A percentile compares a stretch with the other conserved stretches of the same genome.
phyloP scores from a whole-genome alignment of 306 rosid species.

The Carpinus fangiana region DNA sequence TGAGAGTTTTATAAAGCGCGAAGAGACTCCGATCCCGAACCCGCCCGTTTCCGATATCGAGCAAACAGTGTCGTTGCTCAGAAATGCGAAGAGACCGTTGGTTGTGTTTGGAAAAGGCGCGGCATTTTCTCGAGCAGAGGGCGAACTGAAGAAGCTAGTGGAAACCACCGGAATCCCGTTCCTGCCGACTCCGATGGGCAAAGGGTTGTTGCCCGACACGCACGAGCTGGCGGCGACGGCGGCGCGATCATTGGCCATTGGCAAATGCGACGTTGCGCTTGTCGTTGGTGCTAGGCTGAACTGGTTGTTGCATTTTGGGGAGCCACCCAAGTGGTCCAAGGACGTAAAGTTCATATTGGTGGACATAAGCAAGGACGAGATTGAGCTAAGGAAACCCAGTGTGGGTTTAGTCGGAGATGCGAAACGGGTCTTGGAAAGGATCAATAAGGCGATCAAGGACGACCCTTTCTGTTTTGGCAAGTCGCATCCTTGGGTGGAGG shows the following conservation, averaged over 20 bases:
- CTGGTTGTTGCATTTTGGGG: slow-evolving; percentile 93
- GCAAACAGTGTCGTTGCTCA: slow-evolving; percentile 55
- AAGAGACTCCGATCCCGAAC: background rate
- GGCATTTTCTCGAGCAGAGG: slow-evolving; percentile 78
- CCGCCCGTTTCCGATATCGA: slow-evolving; percentile 37
- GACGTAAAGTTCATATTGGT: slow-evolving; percentile 83
- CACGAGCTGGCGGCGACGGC: slow-evolving; percentile 88
- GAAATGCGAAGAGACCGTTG: slow-evolving; percentile 73
- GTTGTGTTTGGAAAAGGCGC: slow-evolving; percentile 95
- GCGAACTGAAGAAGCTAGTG: slow-evolving; percentile 54
- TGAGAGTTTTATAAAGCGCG: slow-evolving; percentile 15
- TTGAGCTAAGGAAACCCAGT: slow-evolving; percentile 72
- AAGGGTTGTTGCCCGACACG: slow-evolving; percentile 77
- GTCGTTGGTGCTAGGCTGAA: slow-evolving; percentile 88
- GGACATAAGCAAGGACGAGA: slow-evolving; percentile 70
- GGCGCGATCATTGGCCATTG: slow-evolving; percentile 84
- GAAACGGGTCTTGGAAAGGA: slow-evolving; percentile 50
- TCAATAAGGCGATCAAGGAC: slow-evolving; percentile 79
- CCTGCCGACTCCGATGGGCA: slow-evolving; percentile 96
- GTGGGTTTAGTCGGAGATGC: slow-evolving; percentile 94
- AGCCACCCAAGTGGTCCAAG: slow-evolving; percentile 87
- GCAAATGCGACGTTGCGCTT: slow-evolving; percentile 87
- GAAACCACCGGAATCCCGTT: slow-evolving; percentile 84
- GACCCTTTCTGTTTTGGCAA: slow-evolving; percentile 85
- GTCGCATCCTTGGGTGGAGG: slow-evolving; percentile 78